Evolutionary conservation across 371 early-diverging fungal genomes (phyloP).

Genomic region (Chytridium lagenaria): DNA sequence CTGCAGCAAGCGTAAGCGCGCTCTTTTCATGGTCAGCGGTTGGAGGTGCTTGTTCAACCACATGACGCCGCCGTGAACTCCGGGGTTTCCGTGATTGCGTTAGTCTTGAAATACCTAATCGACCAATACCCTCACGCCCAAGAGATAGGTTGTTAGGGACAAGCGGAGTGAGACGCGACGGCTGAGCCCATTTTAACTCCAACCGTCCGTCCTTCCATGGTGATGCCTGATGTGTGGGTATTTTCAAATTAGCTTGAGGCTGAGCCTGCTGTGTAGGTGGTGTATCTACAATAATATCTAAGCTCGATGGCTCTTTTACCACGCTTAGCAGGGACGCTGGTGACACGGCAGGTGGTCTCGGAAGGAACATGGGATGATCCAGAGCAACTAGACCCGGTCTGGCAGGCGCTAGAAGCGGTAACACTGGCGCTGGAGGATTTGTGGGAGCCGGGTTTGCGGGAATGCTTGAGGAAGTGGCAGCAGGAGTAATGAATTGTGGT

Average conservation of each 20-base stretch:
- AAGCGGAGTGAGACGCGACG: constrained; percentile 29
- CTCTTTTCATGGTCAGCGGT: neutral
- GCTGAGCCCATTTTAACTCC: constrained; percentile 25
- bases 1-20: neutral
- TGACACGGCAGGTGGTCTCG: constrained; percentile 33
- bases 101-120: constrained; percentile 35
- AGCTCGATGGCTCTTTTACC: neutral
- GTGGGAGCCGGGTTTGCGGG: neutral
- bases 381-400: neutral
- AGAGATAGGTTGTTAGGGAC: constrained; percentile 33
- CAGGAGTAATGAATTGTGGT: neutral
- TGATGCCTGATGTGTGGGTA: neutral
- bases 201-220: neutral
- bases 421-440: no score
- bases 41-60: neutral
- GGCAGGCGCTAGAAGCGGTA: no score
- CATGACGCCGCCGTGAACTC: neutral
- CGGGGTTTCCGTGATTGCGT: constrained; percentile 13
- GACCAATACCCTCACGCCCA: constrained; percentile 39
- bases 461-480: neutral
- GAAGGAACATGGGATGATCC: neutral
- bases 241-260: neutral
- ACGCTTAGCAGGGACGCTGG: no score
- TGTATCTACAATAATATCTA: neutral
- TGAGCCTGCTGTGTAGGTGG: neutral